Evolutionary conservation across 2,329 filamentous ascomycete species (phyloP), one percentile per base, ranked within the genome.

Genomic region (Ceratocystis harringtonii): DNA sequence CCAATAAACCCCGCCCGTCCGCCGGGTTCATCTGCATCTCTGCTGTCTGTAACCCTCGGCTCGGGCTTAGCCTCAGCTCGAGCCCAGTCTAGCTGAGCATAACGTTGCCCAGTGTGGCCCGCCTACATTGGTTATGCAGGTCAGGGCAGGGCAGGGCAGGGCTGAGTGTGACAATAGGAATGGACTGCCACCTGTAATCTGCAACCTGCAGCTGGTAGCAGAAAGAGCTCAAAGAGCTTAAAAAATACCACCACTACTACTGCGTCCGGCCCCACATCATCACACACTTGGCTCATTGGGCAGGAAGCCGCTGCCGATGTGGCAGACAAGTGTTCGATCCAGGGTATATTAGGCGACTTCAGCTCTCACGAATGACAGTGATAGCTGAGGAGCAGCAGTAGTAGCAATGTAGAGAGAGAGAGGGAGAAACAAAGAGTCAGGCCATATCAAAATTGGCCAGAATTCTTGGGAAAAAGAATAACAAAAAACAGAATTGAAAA

Each of bases 261-360:
- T 30, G 50, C 22, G 25, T 41, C 12, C 36, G 3, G 10, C 19
- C 22, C 50, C 50, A 55, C 50, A 25, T 25, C 36, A 48, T 22
- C 15, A 25, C 3, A 55, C 25, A 25, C 50, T 22, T 25, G 50
- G n/a, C 12, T 55, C 50, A 55, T 25, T 25, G 25, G n/a, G 25
- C 19, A 25, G 12, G 50, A 15, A 55, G 12, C 19, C 50, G 15
- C 19, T 22, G 25, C 50, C 50, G 41, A 62, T 43, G 60, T 62
- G 60, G 60, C 60, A 45, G 60, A 62, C 36, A 62, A 62, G 60
- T 44, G 50, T 55, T 55, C 19, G 50, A 55, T 55, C 19, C 25
- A 25, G 19, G 19, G 50, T 55, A 28, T 22, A 25, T 55, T 55
- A 28, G 50, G 50, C 50, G 25, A 55, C 12, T 30, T 55, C 22